These are phyloP conservation scores for Durio zibethinus DNA, from an alignment of 345 rosid species.

Conservation along the genomic window DNA sequence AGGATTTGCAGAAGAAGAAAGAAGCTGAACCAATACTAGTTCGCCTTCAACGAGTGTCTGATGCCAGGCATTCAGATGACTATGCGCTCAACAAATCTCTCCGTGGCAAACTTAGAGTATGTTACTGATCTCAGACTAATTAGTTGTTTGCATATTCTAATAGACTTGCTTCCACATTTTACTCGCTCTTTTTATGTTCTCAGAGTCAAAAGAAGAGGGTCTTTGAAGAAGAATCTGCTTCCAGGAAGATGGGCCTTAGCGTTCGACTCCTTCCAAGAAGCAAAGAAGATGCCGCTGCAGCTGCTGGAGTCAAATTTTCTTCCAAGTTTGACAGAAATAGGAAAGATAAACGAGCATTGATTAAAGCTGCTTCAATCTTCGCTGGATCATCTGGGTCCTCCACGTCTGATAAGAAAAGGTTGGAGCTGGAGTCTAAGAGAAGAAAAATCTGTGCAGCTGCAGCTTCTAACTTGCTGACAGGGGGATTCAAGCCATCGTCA, in stretches of 20 bases:
- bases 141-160: background rate
- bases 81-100: conserved; percentile 77
- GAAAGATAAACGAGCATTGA: conserved; percentile 71
- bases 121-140: background rate
- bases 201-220: conserved; percentile 84
- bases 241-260: conserved; percentile 72
- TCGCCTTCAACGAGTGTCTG: conserved; percentile 76
- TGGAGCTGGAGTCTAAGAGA: conserved; percentile 79
- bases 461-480: conserved; percentile 54
- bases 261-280: conserved; percentile 68
- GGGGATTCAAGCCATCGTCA: conserved; percentile 69
- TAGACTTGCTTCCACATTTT: background rate
- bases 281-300: conserved; percentile 56
- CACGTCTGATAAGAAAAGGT: conserved; percentile 41
- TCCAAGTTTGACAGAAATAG: conserved; percentile 73
- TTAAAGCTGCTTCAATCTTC: conserved; percentile 71
- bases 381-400: conserved; percentile 41
- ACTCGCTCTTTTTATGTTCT: background rate
- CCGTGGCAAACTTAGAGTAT: conserved; percentile 73
- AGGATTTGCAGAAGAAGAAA: conserved; percentile 90
- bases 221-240: conserved; percentile 70
- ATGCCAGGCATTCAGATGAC: conserved; percentile 81
- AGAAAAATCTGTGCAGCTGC: conserved; percentile 66
- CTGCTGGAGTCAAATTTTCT: conserved; percentile 60
- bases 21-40: conserved; percentile 89